Evolutionary conservation across 805 yeast genomes (phyloP), one percentile per base, ranked within the genome.

Genomic region (Saturnispora saitoi): DNA sequence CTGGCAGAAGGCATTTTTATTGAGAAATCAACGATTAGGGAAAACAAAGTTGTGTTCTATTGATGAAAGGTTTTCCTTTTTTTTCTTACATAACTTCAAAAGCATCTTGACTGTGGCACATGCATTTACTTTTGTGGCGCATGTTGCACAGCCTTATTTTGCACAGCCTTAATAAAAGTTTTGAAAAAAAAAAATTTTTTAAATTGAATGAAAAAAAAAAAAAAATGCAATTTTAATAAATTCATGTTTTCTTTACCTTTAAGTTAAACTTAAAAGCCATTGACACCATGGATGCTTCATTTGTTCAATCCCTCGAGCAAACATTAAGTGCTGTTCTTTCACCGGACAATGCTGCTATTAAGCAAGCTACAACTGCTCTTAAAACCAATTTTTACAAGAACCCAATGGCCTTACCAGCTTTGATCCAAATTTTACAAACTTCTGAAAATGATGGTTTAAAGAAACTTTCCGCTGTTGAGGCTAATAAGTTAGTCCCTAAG

Each of bases 401-500:
- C 58, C 78, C 86, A 26, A 70, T 76, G 56, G 77, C 91, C 17
- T 74, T 91, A 51, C 93, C 95, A 17, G 82, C 95, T 10, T 72
- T 91, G 64, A 71, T 91, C 58, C 93, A 86, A 60, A 78, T 93
- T 52, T 73, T 88, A 61, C 89, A 86, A 66, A 75, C 72, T 56
- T 80, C 82, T 56, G 68, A 74, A 37, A 81, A 81, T 58, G 83
- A 77, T 54, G 86, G 85, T 59, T 64, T 90, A 57, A 84, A 86
- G 60, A 95, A 89, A 67, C 74, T 93, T 53, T 95, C 97, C n/a
- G 95, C 96, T 53, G 96, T 93, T 54, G 99, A 93, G 70, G 88
- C 90, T 37, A 81, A 96, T 69, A 93, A 93, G 67, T 77, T 85
- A 61, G 79, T 90, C 36, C 62, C 73, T 47, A 71, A 75, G 55